Conservation (phyloP, 1,139 yeast species). For the Schizosaccharomyces versatilis region DNA sequence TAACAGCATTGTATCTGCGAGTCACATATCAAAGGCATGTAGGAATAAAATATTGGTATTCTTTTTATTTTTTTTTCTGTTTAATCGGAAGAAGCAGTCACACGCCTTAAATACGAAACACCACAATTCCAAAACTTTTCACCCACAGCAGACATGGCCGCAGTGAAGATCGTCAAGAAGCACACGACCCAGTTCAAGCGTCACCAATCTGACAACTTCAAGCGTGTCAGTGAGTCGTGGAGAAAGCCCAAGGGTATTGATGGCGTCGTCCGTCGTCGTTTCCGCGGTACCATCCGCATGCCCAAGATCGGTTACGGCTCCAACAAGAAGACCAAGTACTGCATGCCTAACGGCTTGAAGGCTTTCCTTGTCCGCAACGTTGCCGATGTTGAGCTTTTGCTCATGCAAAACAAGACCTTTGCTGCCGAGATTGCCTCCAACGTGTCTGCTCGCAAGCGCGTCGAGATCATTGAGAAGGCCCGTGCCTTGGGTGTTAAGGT, state of each 20-base stretch:
- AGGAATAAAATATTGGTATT: not conserved
- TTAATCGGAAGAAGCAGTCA: not conserved
- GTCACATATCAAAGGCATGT: not conserved
- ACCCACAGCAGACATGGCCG: conserved; percentile 43
- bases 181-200: conserved; percentile 97
- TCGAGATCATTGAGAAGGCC: conserved; percentile 87
- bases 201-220: conserved; percentile 99
- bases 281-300: conserved; percentile 97
- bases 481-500: conserved; percentile 96
- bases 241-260: conserved; percentile 99
- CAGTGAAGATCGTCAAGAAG: conserved; percentile 83
- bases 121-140: not conserved
- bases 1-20: not conserved
- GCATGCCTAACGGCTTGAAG: conserved; percentile 97
- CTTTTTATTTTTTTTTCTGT: no score
- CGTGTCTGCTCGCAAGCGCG: conserved; percentile 96
- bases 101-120: not conserved
- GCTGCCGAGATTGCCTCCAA: conserved; percentile 99
- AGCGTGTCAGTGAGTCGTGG: conserved; percentile 97
- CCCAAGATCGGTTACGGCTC: conserved; percentile 99
- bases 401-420: conserved; percentile 92
- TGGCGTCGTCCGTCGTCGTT: conserved; percentile 89
- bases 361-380: conserved; percentile 81
- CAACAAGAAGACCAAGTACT: conserved; percentile 92
- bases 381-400: conserved; percentile 81